A percentile compares a stretch with the other conserved stretches of the same genome.
Evolutionary conservation across 768 basidiomycete species (phyloP).

Genomic region (Naganishia antarctica): DNA sequence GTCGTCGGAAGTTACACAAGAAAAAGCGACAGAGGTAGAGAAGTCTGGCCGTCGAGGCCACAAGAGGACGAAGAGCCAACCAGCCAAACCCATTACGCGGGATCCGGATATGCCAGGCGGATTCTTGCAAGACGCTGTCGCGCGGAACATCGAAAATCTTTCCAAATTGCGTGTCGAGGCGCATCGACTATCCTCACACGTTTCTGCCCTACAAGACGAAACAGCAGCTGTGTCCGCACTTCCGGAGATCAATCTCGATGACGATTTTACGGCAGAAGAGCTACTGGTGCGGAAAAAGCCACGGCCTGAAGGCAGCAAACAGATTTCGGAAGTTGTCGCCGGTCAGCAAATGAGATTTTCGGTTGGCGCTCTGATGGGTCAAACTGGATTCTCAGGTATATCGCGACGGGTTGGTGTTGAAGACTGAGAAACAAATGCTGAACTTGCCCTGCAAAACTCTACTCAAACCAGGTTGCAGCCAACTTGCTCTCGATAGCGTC

Average conservation of each 20-base stretch:
- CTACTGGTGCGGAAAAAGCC: conserved; percentile 3
- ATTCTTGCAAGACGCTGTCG: conserved; percentile 14
- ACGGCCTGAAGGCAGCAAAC: too few species aligned
- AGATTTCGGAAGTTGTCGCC: conserved; percentile 30
- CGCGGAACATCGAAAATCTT: conserved; percentile 17
- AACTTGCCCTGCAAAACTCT: too few species aligned
- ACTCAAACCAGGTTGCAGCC: conserved; percentile 60
- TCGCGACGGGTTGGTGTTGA: conserved; percentile 13
- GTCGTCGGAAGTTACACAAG: neutral
- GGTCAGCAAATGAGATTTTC: conserved; percentile 35
- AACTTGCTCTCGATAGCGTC: conserved; percentile 69
- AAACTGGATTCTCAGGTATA: conserved; percentile 86
- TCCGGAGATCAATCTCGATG: conserved; percentile 7
- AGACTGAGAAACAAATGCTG: neutral
- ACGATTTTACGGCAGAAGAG: conserved; percentile 9
- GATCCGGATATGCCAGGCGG: conserved; percentile 7
- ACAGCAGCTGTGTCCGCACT: neutral
- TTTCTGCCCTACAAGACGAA: conserved; percentile 1
- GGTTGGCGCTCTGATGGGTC: conserved; percentile 61
- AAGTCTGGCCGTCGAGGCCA: neutral
- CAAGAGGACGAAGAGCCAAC: neutral
- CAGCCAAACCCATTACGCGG: neutral
- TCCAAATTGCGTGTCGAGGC: conserved; percentile 11
- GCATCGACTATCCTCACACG: conserved; percentile 4
- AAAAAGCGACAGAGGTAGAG: neutral